phyloP scores from a whole-genome alignment of 208 protist genomes.

The Balamuthia mandrillaris region DNA sequence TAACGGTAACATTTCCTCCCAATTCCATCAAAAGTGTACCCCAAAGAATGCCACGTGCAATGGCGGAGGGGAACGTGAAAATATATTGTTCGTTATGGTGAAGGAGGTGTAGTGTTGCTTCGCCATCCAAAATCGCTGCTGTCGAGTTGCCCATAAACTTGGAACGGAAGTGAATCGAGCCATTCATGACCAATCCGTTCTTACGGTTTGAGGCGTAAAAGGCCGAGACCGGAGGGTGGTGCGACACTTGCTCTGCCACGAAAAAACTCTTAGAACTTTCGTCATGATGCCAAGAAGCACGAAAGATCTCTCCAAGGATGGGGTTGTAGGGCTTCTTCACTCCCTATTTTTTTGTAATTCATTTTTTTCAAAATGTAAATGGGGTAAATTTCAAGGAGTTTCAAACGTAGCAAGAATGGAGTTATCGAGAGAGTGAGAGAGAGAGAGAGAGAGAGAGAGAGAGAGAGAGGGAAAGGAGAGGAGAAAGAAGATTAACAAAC shows the following conservation, averaged over 20 bases:
- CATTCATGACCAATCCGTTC: constrained; percentile 60
- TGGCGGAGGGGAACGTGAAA: constrained; percentile 72
- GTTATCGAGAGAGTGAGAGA: too few species aligned
- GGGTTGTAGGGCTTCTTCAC: constrained; percentile 87
- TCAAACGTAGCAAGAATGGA: too few species aligned
- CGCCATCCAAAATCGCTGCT: constrained; percentile 54
- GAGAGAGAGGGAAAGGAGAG: background rate
- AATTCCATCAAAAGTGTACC: constrained; percentile 72
- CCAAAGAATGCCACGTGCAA: constrained; percentile 66
- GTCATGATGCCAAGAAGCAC: constrained; percentile 59
- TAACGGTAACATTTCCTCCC: constrained; percentile 56
- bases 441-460: background rate
- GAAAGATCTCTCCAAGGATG: constrained; percentile 81
- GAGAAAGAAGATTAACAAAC: constrained; percentile 23
- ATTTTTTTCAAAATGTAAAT: too few species aligned
- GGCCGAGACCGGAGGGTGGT: constrained; percentile 82
- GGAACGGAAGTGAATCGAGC: constrained; percentile 48
- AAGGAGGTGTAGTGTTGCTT: constrained; percentile 35
- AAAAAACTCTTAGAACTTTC: constrained; percentile 12
- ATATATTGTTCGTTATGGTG: constrained; percentile 63
- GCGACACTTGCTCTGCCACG: constrained; percentile 54
- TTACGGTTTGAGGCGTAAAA: constrained; percentile 72
- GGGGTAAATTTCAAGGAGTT: too few species aligned
- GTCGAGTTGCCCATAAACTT: constrained; percentile 72
- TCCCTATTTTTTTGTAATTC: too few species aligned